Percentiles rank a stretch among this genome's conserved stretches.
Evolutionary conservation across 2,329 filamentous ascomycete species (phyloP).

Genomic region (Diaporthe sp.): DNA sequence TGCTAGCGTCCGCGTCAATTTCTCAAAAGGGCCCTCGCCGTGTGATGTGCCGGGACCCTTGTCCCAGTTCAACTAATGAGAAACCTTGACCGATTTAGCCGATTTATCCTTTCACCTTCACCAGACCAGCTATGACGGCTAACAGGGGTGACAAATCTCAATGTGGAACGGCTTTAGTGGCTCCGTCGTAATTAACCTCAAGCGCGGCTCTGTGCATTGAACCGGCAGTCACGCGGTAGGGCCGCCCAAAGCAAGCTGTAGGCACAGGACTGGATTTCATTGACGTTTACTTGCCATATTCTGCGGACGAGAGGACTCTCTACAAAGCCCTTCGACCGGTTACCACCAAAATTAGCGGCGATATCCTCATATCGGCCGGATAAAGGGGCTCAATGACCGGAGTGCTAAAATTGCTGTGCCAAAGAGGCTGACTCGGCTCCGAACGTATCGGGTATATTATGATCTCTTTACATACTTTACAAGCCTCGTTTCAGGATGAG

Average conservation of each 20-base stretch:
- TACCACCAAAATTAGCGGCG: not conserved
- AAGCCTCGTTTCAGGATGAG: too few species aligned
- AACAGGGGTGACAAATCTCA: not conserved
- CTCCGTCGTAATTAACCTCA: slow-evolving; percentile 16
- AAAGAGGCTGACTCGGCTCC: not conserved
- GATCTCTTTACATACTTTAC: not conserved
- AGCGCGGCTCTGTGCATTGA: not conserved
- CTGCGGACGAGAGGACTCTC: not conserved
- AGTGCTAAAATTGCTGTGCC: not conserved
- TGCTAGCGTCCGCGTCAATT: not conserved
- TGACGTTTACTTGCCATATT: not conserved
- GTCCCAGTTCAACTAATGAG: slow-evolving; percentile 20
- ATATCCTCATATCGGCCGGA: not conserved
- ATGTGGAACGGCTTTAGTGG: slow-evolving; percentile 1
- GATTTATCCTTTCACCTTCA: not conserved
- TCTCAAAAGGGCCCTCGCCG: not conserved
- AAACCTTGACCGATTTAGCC: not conserved
- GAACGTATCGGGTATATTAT: not conserved
- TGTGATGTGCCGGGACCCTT: not conserved
- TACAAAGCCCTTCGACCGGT: not conserved
- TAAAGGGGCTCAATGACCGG: not conserved
- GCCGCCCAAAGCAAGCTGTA: not conserved
- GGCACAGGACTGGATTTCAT: not conserved
- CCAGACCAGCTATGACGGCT: not conserved
- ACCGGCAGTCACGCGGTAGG: not conserved